Conservation (phyloP, 139 green algal species). For the Coelastrella sp. region DNA sequence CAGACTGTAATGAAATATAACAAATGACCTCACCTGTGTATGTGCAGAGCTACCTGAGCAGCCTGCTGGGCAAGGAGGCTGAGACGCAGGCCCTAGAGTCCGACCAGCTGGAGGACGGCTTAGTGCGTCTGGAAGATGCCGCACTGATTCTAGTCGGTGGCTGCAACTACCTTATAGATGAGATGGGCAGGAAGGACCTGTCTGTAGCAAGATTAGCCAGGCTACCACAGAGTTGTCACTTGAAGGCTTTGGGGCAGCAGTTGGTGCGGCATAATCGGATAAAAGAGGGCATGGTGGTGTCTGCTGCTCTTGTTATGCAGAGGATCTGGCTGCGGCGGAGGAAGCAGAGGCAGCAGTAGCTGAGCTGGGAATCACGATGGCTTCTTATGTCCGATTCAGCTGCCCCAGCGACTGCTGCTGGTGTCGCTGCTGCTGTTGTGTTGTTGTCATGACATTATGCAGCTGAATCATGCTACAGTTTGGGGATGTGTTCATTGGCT, state of each 20-base stretch:
- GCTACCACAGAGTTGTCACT: conserved; percentile 18
- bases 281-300: background rate
- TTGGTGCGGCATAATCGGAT: conserved; percentile 39
- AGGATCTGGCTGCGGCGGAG: conserved; percentile 42
- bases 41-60: conserved; percentile 10
- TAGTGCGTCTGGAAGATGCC: conserved; percentile 57
- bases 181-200: background rate
- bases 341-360: background rate
- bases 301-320: conserved; percentile 53
- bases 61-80: background rate
- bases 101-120: conserved; percentile 46
- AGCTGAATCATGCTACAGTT: too few species aligned
- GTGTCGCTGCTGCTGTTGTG: background rate
- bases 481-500: too few species aligned
- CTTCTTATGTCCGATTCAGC: too few species aligned
- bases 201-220: conserved; percentile 28
- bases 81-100: conserved; percentile 11
- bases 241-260: conserved; percentile 21
- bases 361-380: too few species aligned
- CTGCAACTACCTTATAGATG: background rate
- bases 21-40: too few species aligned
- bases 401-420: too few species aligned
- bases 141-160: conserved; percentile 46
- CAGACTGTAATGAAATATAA: too few species aligned
- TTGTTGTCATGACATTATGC: background rate